These are phyloP conservation scores for Plasmodium chabaudi DNA, from an alignment of 169 alveolate species.

Conservation along the genomic window DNA sequence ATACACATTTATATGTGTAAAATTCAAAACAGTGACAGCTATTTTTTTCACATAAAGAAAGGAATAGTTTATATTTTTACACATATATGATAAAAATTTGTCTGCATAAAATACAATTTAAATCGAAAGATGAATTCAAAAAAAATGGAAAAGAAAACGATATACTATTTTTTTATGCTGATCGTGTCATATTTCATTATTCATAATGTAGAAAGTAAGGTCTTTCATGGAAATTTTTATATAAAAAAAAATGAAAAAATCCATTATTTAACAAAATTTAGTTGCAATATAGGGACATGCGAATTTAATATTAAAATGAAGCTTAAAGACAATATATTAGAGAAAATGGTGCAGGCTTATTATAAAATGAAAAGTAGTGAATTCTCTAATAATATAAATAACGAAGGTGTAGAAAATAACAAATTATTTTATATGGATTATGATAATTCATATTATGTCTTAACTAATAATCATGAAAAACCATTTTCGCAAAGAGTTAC, in stretches of 20 bases:
- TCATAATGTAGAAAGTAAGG: constrained; percentile 31
- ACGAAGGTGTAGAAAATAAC: not conserved
- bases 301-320: constrained; percentile 64
- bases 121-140: not conserved
- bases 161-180: constrained; percentile 21
- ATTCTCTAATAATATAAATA: not conserved
- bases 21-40: too few species aligned
- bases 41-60: too few species aligned
- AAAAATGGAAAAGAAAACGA: constrained; percentile 23
- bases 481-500: constrained; percentile 56
- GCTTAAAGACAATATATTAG: constrained; percentile 54
- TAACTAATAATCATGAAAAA: constrained; percentile 25
- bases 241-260: constrained; percentile 60
- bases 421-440: constrained; percentile 64
- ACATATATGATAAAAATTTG: not conserved
- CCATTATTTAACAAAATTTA: constrained; percentile 67
- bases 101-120: not conserved
- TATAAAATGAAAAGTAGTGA: constrained; percentile 21
- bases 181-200: constrained; percentile 10
- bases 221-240: constrained; percentile 58
- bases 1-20: not conserved
- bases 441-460: constrained; percentile 65
- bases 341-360: constrained; percentile 27
- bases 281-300: constrained; percentile 72
- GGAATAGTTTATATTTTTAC: not conserved